Base-by-base conservation (phyloP, 768 basidiomycete genomes). In the Chalciporus pseudorubinellus region DNA sequence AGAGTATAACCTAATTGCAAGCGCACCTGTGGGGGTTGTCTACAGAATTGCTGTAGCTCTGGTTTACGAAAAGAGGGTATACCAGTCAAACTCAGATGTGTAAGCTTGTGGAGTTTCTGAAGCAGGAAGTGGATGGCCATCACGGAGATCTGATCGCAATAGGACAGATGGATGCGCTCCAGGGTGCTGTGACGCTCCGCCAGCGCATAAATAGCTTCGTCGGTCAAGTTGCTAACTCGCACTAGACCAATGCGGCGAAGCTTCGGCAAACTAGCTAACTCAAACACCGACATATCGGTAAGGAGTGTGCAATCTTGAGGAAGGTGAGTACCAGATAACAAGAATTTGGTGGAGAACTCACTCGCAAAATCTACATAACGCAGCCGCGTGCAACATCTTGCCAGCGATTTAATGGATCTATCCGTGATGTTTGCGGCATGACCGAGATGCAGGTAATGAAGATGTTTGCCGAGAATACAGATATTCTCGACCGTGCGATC, bases 361-460 rank as follows among this genome's bases (percentile, higher is more conserved):
- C 94, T 94, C 6, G 97, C 97, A 55, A 99, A 86, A 70, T 99
- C 97, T 58, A 99, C 85, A 66, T 98, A 99, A 60, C 97, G 78
- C 57, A 99, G 70, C 26, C 95, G 79, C 1, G 90, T 93, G 70
- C 97, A 99, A 31, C 82, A 79, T 39, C 91, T 77, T 11, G 93
- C 95, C 20, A 99, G 76, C 10, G 80, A 78, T 49, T 83, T 85
- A 31, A 99, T 88, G 8, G 89, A 92, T 36, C 80, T 80, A 68
- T 99, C 97, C 7, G 93, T 95, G 56, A 98, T 93, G 59, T 84
- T 85, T 58, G 75, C 75, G 7, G 92, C 89, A 73, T 99, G 95
- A 7, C 94, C 97, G 36, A 98, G 78, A 68, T 99, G 97, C 29
- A 99, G 80, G 65, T 95, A 92, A 66, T 98, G 97, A 29, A 99